phyloP scores from a whole-genome alignment of 306 rosid species.

The Carpinus fangiana region DNA sequence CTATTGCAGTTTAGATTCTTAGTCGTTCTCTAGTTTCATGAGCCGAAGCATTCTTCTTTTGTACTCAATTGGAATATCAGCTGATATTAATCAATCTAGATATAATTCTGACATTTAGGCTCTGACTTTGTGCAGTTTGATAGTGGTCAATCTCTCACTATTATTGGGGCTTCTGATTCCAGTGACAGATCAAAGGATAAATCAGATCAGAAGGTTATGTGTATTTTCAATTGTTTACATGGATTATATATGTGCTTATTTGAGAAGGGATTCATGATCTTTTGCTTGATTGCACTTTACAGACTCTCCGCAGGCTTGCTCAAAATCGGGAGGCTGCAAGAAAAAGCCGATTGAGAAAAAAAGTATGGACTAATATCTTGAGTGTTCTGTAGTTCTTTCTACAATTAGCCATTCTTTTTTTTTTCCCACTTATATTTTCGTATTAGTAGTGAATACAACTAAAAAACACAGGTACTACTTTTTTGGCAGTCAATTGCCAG shows the following conservation, averaged over 20 bases:
- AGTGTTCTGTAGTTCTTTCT: not conserved
- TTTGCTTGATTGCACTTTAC: slow-evolving; percentile 31
- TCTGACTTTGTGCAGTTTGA: slow-evolving; percentile 62
- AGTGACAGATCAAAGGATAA: slow-evolving; percentile 92
- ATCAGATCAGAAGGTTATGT: slow-evolving; percentile 88
- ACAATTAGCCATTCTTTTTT: not conserved
- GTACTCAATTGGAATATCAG: slow-evolving; percentile 15
- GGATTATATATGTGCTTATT: slow-evolving; percentile 19
- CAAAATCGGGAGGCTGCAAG: slow-evolving; percentile 99
- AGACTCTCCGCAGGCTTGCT: slow-evolving; percentile 95
- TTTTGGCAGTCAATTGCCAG: not conserved
- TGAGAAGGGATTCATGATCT: slow-evolving; percentile 16
- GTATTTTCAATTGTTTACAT: slow-evolving; percentile 5
- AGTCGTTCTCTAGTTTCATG: slow-evolving; percentile 1
- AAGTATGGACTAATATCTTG: slow-evolving; percentile 45
- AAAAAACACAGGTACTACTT: not conserved
- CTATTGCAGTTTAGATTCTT: slow-evolving; percentile 1
- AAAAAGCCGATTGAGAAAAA: slow-evolving; percentile 92
- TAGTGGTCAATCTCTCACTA: slow-evolving; percentile 49
- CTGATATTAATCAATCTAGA: not conserved
- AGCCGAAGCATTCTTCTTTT: slow-evolving; percentile 1
- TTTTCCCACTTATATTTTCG: not conserved
- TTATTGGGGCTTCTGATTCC: slow-evolving; percentile 67
- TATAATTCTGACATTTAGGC: slow-evolving; percentile 35
- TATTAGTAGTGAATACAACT: not conserved